Evolutionary conservation across 352 stramenopile species (phyloP), one percentile per base, ranked within the genome.

Genomic region (Pythium oligandrum): DNA sequence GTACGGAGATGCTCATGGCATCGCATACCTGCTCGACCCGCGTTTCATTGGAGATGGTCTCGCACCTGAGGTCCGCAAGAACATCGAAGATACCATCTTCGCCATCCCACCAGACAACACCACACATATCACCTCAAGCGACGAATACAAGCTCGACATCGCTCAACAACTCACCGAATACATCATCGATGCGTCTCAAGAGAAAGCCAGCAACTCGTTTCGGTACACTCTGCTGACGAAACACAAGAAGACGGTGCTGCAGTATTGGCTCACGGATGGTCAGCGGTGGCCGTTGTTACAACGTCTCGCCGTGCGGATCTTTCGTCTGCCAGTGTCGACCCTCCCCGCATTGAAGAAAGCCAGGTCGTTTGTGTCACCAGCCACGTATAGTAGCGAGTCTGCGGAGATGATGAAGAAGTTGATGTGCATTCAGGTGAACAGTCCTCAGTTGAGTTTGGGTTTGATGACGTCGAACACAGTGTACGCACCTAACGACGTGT

Each of bases 11-110:
- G 48, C 50, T 30, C 57, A 64, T 33, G 57, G 57, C 51, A 64
- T 64, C 34, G 57, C 57, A 34, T 64, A 59, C 32, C 46, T 63
- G 67, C 62, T 76, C 57, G 56, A 78, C 55, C 65, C 68, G 51
- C 61, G 65, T 66, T 62, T 53, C 72, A 31, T 56, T 68, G 52
- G 73, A 61, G 57, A 67, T 76, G 68, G 68, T 64, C 61, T 71
- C 61, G 48, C 58, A 51, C 32, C 36, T 59, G 51, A 76, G 12
- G 61, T 71, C 30, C 64, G 68, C 26, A 68, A 76, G 38, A 61
- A 51, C 51, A 53, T 71, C 10, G 68, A 76, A 38, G 64, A 76
- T 36, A 35, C 57, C 6, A 58, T 76, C 34, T 73, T 66, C 45
- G 49, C 59, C 12, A 52, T 54, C 17, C 63, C 66, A 39, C 11